Evolutionary conservation across 305 asterid species (phyloP).

Genomic region (Andrographis paniculata): DNA sequence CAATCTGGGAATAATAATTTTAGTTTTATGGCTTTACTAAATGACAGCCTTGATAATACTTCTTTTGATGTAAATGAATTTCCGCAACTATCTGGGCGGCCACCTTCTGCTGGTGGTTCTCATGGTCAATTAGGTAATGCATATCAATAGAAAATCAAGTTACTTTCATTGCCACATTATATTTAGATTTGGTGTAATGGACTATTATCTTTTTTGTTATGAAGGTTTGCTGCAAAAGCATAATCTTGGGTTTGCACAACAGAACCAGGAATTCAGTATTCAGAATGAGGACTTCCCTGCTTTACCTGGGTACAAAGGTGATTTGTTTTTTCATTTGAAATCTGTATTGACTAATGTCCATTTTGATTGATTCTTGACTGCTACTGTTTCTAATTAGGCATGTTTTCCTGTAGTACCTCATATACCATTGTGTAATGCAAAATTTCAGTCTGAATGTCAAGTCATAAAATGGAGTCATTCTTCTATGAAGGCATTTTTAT

Average conservation of each 20-base stretch:
- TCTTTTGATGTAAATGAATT: conserved; percentile 74
- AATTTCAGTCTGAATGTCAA: background rate
- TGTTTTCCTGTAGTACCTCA: conserved; percentile 7
- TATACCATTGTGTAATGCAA: conserved; percentile 3
- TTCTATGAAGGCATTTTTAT: conserved; percentile 3
- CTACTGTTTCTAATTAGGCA: conserved; percentile 6
- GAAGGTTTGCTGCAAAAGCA: conserved; percentile 80
- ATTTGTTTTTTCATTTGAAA: conserved; percentile 20
- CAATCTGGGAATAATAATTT: conserved; percentile 63
- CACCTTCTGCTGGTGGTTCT: conserved; percentile 70
- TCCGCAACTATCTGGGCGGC: conserved; percentile 74
- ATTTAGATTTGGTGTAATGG: background rate
- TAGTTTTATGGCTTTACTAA: conserved; percentile 61
- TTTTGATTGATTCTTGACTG: conserved; percentile 1
- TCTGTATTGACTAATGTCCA: conserved; percentile 2
- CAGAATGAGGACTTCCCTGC: conserved; percentile 90
- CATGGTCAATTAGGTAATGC: conserved; percentile 68
- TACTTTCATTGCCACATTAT: conserved; percentile 7
- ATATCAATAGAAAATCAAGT: conserved; percentile 3
- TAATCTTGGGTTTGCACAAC: conserved; percentile 65
- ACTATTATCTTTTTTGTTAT: conserved; percentile 11
- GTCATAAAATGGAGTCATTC: conserved; percentile 1
- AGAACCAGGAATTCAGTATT: conserved; percentile 87
- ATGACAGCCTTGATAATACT: conserved; percentile 53
- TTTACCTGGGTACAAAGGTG: conserved; percentile 87